Percentiles rank a stretch among this genome's conserved stretches.
phyloP scores from a whole-genome alignment of 306 rosid genomes.

The Trifolium subterraneum region DNA sequence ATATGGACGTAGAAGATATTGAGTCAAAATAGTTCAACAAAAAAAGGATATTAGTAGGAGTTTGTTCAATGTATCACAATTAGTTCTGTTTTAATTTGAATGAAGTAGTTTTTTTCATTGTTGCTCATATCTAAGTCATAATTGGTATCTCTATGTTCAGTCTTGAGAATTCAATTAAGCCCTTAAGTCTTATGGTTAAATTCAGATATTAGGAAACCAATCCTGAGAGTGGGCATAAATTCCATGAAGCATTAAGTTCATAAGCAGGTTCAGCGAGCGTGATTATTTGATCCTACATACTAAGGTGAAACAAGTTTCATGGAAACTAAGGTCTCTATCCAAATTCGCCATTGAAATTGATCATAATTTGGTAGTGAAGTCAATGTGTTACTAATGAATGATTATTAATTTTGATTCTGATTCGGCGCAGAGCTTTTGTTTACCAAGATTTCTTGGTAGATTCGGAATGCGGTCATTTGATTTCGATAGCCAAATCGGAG shows the following conservation, averaged over 20 bases:
- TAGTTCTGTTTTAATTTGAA: too few species aligned
- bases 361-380: background rate
- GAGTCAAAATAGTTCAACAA: too few species aligned
- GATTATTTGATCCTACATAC: conserved; percentile 78
- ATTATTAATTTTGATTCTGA: conserved; percentile 1
- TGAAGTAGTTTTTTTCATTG: too few species aligned
- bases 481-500: conserved; percentile 83
- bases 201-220: too few species aligned
- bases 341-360: background rate
- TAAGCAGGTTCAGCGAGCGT: conserved; percentile 79
- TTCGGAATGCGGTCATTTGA: conserved; percentile 88
- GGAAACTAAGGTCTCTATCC: conserved; percentile 78
- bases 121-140: too few species aligned
- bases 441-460: conserved; percentile 81
- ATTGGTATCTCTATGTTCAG: too few species aligned
- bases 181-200: too few species aligned
- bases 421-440: conserved; percentile 76
- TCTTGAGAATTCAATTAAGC: too few species aligned
- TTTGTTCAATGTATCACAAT: too few species aligned
- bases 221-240: background rate
- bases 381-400: background rate
- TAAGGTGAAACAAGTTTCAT: conserved; percentile 79
- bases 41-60: too few species aligned
- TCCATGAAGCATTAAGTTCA: conserved; percentile 45
- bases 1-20: too few species aligned